Base-by-base conservation (phyloP, 352 stramenopile species). In the Pythium utonaiense region DNA sequence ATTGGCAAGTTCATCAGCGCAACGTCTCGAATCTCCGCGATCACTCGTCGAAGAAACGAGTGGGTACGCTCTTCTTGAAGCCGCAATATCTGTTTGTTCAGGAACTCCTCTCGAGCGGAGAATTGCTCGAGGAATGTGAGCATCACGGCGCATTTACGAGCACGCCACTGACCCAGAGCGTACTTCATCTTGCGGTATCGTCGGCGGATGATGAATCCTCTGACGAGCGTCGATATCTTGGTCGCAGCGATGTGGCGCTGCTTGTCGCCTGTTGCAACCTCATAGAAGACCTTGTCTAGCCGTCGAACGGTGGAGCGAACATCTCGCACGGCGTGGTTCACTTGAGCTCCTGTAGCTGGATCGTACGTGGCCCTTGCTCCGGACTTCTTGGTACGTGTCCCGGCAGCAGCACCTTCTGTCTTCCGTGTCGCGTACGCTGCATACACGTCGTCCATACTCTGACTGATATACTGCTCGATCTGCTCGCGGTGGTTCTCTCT, bases 271-370 rank as follows among this genome's bases (percentile, higher is more conserved):
- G 83, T 82, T 4, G 80, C 82, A 5, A 89, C 78, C 53, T 91
- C 83, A 48, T 87, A 81, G 57, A 91, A 93, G 12, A 91, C 83
- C 40, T 82, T 82, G 42, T 93, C 83, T 8, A 91, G 71, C 2
- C 83, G 64, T 2, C 78, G 77, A 8, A 89, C 69, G 0, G 78
- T 88, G 19, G 83, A 84, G 30, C 80, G 78, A 4, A 93, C 60
- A 25, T 85, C 77, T 12, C 82, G 78, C 19, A 91, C 77, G 4
- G 69, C 68, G 50, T 85, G 70, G 1, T 68, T 84, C 31, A 92
- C 71, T 36, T 88, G 73, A 2, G 80, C 80, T 7, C 77, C 73
- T 0, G 62, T 27, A 5, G 66, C 80, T 8, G 79, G 69, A 28
- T 72, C 65, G 47, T 62, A 58, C 52, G 14, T 25, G 3, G 40